A percentile compares a stretch with the other conserved stretches of the same genome.
Conservation (phyloP, 2,329 filamentous ascomycete species). For the Phaeosphaeria sp. region DNA sequence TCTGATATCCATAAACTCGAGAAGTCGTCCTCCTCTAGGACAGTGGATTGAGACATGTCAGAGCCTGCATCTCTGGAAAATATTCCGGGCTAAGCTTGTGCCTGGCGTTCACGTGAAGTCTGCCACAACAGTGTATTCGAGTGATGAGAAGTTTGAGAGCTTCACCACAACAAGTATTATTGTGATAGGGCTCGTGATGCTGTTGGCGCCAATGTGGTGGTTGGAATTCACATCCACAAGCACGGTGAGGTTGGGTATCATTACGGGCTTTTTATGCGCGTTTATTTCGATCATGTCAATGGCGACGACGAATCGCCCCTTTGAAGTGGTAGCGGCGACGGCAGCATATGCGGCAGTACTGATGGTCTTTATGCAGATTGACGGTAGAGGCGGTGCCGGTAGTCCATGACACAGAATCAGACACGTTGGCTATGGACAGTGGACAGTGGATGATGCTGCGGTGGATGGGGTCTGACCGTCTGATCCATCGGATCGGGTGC, state of each 20-base stretch:
- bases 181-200: conserved; percentile 18
- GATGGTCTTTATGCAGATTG: conserved; percentile 13
- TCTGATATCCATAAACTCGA: conserved; percentile 25
- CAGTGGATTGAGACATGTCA: conserved; percentile 14
- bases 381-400: background rate
- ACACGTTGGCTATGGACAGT: too few relatives aligned
- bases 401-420: background rate
- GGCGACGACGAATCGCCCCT: conserved; percentile 21
- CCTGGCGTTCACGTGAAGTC: conserved; percentile 6
- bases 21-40: conserved; percentile 13
- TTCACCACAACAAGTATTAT: conserved; percentile 23
- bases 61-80: conserved; percentile 5
- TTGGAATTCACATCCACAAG: conserved; percentile 15
- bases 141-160: conserved; percentile 14
- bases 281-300: conserved; percentile 22
- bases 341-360: conserved; percentile 25
- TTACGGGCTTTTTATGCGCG: conserved; percentile 28
- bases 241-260: conserved; percentile 16
- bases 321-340: conserved; percentile 27
- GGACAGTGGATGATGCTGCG: too few relatives aligned
- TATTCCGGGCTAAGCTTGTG: conserved; percentile 15
- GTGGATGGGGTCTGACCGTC: too few relatives aligned
- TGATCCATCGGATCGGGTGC: too few relatives aligned
- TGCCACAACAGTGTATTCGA: conserved; percentile 14
- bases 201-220: conserved; percentile 33